Conservation (phyloP, 306 rosid species). For the Castanopsis chinensis region DNA sequence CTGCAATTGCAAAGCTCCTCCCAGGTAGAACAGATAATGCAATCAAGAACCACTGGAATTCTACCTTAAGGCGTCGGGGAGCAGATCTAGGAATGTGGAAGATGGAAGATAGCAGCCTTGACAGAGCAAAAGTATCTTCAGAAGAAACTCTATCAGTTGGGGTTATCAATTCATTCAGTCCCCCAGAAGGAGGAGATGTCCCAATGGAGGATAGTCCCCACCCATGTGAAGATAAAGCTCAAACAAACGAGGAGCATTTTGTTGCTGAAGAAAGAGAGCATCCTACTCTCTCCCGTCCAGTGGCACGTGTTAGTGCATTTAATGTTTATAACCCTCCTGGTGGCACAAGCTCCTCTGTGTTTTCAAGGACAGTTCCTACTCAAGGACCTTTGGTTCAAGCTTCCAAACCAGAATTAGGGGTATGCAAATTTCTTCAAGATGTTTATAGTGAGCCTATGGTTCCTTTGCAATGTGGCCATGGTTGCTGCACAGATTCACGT, state of each 20-base stretch:
- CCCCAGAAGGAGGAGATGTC: constrained; percentile 33
- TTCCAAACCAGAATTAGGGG: constrained; percentile 33
- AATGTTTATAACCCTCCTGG: constrained; percentile 42
- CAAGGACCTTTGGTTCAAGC: constrained; percentile 47
- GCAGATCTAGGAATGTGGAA: constrained; percentile 33
- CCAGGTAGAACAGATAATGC: constrained; percentile 83
- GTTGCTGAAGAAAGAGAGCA: constrained; percentile 30
- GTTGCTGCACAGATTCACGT: constrained; percentile 43
- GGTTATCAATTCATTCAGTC: constrained; percentile 35
- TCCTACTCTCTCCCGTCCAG: constrained; percentile 43
- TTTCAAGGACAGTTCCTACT: constrained; percentile 35
- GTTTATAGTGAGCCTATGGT: constrained; percentile 43
- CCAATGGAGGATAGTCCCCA: constrained; percentile 23
- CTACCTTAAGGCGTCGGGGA: constrained; percentile 64
- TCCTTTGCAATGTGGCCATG: constrained; percentile 60
- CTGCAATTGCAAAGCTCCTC: constrained; percentile 73
- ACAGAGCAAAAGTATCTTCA: constrained; percentile 61
- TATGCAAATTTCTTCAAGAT: constrained; percentile 43
- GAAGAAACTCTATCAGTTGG: constrained; percentile 60
- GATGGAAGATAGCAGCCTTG: constrained; percentile 38
- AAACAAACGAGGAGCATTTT: constrained; percentile 17
- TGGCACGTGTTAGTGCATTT: constrained; percentile 62
- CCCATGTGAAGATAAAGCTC: constrained; percentile 21
- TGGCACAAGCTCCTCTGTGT: constrained; percentile 20
- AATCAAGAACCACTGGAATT: constrained; percentile 82